phyloP scores from a whole-genome alignment of 176 grass and related monocot species.

The Lolium multiflorum region DNA sequence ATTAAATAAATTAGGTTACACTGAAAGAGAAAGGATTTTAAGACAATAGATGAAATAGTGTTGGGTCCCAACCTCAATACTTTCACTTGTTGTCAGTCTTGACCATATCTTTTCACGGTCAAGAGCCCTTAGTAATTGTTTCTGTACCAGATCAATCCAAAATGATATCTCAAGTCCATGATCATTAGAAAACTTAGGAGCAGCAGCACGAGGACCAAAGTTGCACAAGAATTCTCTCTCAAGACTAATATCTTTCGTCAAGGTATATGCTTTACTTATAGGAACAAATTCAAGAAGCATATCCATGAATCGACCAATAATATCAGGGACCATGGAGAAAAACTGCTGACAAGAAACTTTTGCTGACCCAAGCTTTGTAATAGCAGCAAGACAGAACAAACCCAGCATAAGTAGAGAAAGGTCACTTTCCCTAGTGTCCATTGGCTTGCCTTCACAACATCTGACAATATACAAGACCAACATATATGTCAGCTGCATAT shows the following conservation, averaged over 20 bases:
- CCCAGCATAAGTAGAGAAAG: constrained; percentile 90
- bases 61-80: constrained; percentile 84
- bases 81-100: constrained; percentile 96
- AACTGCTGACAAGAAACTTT: constrained; percentile 96
- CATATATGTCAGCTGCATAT: neutral
- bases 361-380: constrained; percentile 91
- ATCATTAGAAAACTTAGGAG: constrained; percentile 66
- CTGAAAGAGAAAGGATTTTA: constrained; percentile 13
- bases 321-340: constrained; percentile 80
- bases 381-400: constrained; percentile 91
- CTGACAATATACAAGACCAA: constrained; percentile 52
- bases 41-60: constrained; percentile 24
- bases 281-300: constrained; percentile 93
- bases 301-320: constrained; percentile 87
- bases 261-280: constrained; percentile 84
- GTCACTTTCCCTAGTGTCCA: constrained; percentile 68
- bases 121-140: constrained; percentile 75
- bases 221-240: constrained; percentile 88
- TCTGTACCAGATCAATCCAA: constrained; percentile 93
- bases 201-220: constrained; percentile 87
- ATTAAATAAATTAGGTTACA: constrained; percentile 33
- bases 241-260: constrained; percentile 85
- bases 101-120: constrained; percentile 99
- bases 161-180: constrained; percentile 77
- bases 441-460: constrained; percentile 59